Base-by-base conservation (phyloP, 2,329 filamentous ascomycete species). In the Coniochaeta prunicola region DNA sequence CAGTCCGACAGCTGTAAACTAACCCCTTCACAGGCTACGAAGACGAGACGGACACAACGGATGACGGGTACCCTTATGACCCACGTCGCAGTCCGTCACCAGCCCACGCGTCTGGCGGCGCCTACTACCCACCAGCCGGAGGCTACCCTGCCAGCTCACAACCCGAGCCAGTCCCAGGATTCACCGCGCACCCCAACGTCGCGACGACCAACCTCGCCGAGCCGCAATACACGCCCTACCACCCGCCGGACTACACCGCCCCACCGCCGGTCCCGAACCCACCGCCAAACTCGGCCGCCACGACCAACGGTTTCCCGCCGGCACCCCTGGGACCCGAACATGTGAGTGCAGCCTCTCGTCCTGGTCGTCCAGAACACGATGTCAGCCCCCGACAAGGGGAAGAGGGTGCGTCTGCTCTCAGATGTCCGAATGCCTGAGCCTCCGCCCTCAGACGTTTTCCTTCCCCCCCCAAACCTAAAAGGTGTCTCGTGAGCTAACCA, bases 61-160 rank as follows among this genome's bases (percentile, higher is more conserved):
- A 33, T 6, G 70, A 73, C 30, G 65, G 60, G 19, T 72, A 76
- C 62, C 68, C 73, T 42, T 66, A 71, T 50, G 67, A 70, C 57
- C 66, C 68, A 21, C 60, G 57, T 3, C 74, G 73, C 12, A 70
- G 74, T 4, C 73, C 75, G 5, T 82, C 80, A 2, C 80, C 79
- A 0, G 76, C 77, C 3, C 78, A 74, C 58, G 78, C 78, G 4
- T 82, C 79, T 2, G 80, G 79, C n/a, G 79, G 79, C 13, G 75
- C 76, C 17, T 80, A 74, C 65, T 80, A 78, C 60, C 76, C 75
- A 3, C 75, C 76, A 2, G 48, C 53, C 53, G 58, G 30, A 45
- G 42, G 34, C 40, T 31, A 21, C 21, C 53, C 53, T 26, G 6
- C 53, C 53, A 19, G 48, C 53, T 36, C 55, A 53, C 30, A 45